phyloP scores from a whole-genome alignment of 176 grass and related monocot genomes.

The Aegilops umbellulata region DNA sequence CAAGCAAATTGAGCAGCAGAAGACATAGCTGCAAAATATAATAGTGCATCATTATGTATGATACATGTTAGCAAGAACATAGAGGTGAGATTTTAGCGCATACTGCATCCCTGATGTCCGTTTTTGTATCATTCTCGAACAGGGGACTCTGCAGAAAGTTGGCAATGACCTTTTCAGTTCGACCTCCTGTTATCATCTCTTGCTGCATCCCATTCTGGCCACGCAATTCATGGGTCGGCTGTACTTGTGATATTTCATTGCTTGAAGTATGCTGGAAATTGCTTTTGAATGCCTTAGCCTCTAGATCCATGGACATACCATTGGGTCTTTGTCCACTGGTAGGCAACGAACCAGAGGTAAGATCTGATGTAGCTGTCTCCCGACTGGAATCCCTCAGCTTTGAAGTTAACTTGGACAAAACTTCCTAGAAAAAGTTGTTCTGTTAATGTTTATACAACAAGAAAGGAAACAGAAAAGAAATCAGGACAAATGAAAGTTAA shows the following conservation, averaged over 20 bases:
- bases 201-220: constrained; percentile 22
- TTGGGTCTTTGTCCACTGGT: constrained; percentile 38
- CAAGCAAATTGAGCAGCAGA: neutral
- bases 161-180: constrained; percentile 70
- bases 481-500: constrained; percentile 3
- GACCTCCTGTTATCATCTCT: constrained; percentile 35
- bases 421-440: constrained; percentile 41
- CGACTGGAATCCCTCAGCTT: constrained; percentile 44
- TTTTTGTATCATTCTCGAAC: constrained; percentile 48
- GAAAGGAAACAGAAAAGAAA: constrained; percentile 15
- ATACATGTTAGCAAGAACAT: neutral
- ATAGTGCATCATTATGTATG: neutral
- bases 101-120: constrained; percentile 48
- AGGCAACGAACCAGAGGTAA: constrained; percentile 30
- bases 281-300: constrained; percentile 33
- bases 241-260: constrained; percentile 33
- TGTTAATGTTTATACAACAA: constrained; percentile 25
- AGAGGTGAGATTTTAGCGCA: neutral
- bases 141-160: constrained; percentile 73
- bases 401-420: constrained; percentile 58
- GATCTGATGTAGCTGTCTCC: constrained; percentile 32
- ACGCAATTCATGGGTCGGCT: constrained; percentile 20
- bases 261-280: constrained; percentile 22
- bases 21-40: neutral
- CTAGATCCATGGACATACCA: constrained; percentile 31